Evolutionary conservation across 2,329 filamentous ascomycete genomes (phyloP).

Genomic region (Grosmannia huntii): DNA sequence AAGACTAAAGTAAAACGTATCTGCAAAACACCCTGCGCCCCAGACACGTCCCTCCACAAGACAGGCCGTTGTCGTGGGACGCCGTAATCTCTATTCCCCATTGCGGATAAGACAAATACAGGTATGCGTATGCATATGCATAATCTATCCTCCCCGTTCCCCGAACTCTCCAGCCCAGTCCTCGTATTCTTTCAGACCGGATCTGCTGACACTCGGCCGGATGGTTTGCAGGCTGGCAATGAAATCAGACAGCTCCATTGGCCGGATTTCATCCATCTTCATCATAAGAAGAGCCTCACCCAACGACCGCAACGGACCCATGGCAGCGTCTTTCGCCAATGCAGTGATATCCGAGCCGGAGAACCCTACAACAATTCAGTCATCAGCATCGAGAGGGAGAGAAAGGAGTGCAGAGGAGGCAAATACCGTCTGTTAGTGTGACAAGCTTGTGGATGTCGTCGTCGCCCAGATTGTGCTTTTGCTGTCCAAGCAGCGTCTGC

Average conservation of each 20-base stretch:
- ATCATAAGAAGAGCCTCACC: conserved; percentile 84
- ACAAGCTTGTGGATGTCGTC: conserved; percentile 64
- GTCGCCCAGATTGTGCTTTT: conserved; percentile 68
- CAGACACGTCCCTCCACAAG: background rate
- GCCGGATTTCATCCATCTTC: conserved; percentile 85
- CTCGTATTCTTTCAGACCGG: conserved; percentile 79
- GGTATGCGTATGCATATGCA: background rate
- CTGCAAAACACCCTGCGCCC: background rate
- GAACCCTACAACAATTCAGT: conserved; percentile 51
- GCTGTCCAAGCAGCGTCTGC: conserved; percentile 66
- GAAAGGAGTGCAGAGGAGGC: conserved; percentile 7
- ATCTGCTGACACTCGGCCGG: conserved; percentile 74
- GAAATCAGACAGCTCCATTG: conserved; percentile 76
- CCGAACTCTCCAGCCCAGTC: conserved; percentile 92
- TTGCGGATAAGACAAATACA: background rate
- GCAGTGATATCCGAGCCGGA: conserved; percentile 95
- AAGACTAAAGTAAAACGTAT: background rate
- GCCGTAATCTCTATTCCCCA: background rate
- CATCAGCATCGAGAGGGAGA: background rate
- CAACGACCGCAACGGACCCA: conserved; percentile 83
- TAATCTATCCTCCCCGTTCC: conserved; percentile 62
- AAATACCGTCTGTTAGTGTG: conserved; percentile 67
- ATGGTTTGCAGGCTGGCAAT: conserved; percentile 73
- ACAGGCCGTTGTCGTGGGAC: background rate
- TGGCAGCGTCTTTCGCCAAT: conserved; percentile 91